Conservation (phyloP, 108 stramenopile genomes). For the Aurantiochytrium sp. region DNA sequence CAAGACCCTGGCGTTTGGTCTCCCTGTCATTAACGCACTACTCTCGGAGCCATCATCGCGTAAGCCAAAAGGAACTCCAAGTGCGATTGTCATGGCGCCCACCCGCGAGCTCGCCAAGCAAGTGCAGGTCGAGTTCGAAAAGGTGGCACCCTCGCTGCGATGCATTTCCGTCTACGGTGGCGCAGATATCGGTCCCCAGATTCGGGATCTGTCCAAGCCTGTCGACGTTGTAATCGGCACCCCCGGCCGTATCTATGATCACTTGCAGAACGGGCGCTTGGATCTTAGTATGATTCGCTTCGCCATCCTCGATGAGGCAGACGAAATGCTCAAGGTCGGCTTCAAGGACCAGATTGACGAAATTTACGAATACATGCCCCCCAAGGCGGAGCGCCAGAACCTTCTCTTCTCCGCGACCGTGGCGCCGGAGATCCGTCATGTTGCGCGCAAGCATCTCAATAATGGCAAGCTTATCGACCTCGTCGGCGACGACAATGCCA, state of each 20-base stretch:
- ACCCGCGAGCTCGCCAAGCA: constrained; percentile 97
- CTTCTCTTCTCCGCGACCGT: constrained; percentile 96
- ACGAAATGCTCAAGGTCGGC: constrained; percentile 99
- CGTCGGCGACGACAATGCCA: constrained; percentile 63
- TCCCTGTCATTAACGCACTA: not conserved
- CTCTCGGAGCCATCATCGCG: not conserved
- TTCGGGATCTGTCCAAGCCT: constrained; percentile 65
- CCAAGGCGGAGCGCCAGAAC: constrained; percentile 61
- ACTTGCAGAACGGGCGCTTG: constrained; percentile 81
- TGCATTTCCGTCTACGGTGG: constrained; percentile 89
- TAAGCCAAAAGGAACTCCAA: not conserved
- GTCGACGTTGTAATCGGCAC: constrained; percentile 93
- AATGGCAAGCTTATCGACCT: constrained; percentile 82
- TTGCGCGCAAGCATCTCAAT: constrained; percentile 72
- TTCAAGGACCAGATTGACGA: constrained; percentile 97
- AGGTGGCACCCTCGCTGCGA: constrained; percentile 52
- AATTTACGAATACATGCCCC: constrained; percentile 68
- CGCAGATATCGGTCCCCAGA: constrained; percentile 82
- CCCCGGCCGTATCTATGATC: constrained; percentile 93
- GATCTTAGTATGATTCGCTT: constrained; percentile 65
- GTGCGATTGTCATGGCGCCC: constrained; percentile 80
- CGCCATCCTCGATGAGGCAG: constrained; percentile 94
- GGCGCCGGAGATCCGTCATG: constrained; percentile 82
- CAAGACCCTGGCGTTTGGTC: constrained; percentile 24
- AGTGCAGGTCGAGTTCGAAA: constrained; percentile 73